Percentiles rank a stretch among this genome's conserved stretches.
These are phyloP conservation scores for Syncephalastrum racemosum DNA, from an alignment of 371 early-diverging fungal species.

Conservation along the genomic window DNA sequence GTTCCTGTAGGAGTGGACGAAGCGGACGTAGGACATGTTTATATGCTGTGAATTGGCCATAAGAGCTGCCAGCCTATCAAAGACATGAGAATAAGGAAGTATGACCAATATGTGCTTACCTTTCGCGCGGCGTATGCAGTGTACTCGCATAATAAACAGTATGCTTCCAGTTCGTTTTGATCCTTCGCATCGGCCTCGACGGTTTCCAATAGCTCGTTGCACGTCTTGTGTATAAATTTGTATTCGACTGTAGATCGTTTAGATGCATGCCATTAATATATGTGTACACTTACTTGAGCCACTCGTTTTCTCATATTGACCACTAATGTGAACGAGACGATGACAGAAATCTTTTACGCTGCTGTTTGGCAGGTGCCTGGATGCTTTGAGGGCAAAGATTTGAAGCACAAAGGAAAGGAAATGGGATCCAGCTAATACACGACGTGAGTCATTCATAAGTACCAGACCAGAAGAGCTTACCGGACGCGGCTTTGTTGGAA, in stretches of 20 bases:
- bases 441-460: no score
- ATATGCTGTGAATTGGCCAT: slow-evolving; percentile 28
- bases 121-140: slow-evolving; percentile 38
- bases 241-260: slow-evolving; percentile 15
- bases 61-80: slow-evolving; percentile 24
- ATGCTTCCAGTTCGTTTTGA: slow-evolving; percentile 29
- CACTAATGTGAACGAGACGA: slow-evolving; percentile 31
- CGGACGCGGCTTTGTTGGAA: slow-evolving; percentile 21
- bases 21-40: slow-evolving; percentile 29
- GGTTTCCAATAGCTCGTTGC: slow-evolving; percentile 19
- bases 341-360: slow-evolving; percentile 20
- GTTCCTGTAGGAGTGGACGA: slow-evolving; percentile 7
- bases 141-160: slow-evolving; percentile 42
- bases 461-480: slow-evolving; percentile 11
- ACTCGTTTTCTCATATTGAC: slow-evolving; percentile 32
- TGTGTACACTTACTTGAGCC: slow-evolving; percentile 16
- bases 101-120: slow-evolving; percentile 10
- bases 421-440: background rate
- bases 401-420: slow-evolving; percentile 24
- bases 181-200: slow-evolving; percentile 15
- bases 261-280: background rate
- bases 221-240: slow-evolving; percentile 22
- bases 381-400: slow-evolving; percentile 16
- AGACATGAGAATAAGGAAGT: background rate
- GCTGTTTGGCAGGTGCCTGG: slow-evolving; percentile 2